Percentiles rank a stretch among this genome's conserved stretches.
Evolutionary conservation across 345 rosid species (phyloP).

Genomic region (Lumnitzera racemosa): DNA sequence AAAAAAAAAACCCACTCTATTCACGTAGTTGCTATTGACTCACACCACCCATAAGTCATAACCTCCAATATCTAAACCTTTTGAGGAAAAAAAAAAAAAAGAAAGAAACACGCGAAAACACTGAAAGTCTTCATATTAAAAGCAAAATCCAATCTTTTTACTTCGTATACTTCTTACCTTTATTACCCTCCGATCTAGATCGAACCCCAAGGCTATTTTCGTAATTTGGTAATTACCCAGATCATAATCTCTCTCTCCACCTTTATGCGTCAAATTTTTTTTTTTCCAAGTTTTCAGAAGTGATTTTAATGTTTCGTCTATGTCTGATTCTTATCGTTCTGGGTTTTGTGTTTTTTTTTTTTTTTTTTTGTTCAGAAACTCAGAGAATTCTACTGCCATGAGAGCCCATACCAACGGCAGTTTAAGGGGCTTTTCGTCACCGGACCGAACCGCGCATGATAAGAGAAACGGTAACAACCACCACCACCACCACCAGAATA

Average conservation of each 20-base stretch:
- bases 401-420: constrained; percentile 55
- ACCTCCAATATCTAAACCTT: too few relatives aligned
- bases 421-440: constrained; percentile 34
- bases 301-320: not conserved
- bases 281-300: not conserved
- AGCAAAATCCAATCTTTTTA: too few relatives aligned
- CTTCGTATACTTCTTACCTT: not conserved
- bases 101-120: too few relatives aligned
- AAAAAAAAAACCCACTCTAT: too few relatives aligned
- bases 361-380: constrained; percentile 30
- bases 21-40: too few relatives aligned
- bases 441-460: constrained; percentile 50
- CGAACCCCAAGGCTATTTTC: constrained; percentile 25
- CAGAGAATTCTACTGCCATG: constrained; percentile 57
- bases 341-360: constrained; percentile 1
- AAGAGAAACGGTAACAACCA: constrained; percentile 23
- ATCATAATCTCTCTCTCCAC: constrained; percentile 4
- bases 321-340: not conserved
- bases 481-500: constrained; percentile 6
- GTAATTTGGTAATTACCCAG: constrained; percentile 21
- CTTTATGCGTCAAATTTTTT: constrained; percentile 7
- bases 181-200: constrained; percentile 8
- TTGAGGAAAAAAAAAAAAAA: too few relatives aligned
- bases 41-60: too few relatives aligned
- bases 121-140: too few relatives aligned